Base-by-base conservation (phyloP, 371 early-diverging fungal genomes). In the Mortierella sp. region DNA sequence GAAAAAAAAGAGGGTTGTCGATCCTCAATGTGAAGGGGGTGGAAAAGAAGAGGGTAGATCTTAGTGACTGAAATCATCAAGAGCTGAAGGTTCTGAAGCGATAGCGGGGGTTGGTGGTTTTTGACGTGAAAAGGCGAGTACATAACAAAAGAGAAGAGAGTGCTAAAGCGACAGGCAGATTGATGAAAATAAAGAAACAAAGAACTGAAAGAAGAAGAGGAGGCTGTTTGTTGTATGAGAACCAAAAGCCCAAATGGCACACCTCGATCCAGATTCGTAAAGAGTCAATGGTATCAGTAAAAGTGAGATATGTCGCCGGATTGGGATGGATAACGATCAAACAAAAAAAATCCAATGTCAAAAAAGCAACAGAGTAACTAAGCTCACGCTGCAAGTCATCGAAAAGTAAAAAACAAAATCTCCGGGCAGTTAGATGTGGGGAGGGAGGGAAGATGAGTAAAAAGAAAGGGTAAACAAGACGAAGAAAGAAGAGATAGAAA, bases 241-340 rank as follows among this genome's bases (percentile, higher is more conserved):
- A 29, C 34, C 45, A 66, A 31, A 43, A 16, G 29, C 63, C 77
- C 71, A 70, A 71, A 77, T 77, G 72, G 68, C 77, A 68, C 71
- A 77, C 34, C 48, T 64, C 70, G 26, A 61, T 58, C 61, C 61
- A 58, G 61, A n/a, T 50, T 63, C 43, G 26, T 34, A 22, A 34
- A 43, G 37, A n/a, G 61, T 58, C 61, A 34, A 58, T 58, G 61
- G 41, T n/a, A 58, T 34, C 10, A 53, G 31, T 19, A 44, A 19
- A 1, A 48, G 44, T 44, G 66, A 66, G 68, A 64, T 74, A 79
- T 63, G 37, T 79, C 71, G 79, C 79, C 79, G 79, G 79, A 79
- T 74, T 69, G 52, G 50, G 16, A 58, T 58, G 61, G 61, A 58
- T 58, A 58, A 58, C 22, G 61, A 58, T 58, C 55, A 31, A 29